A percentile compares a stretch with the other conserved stretches of the same genome.
phyloP scores from a whole-genome alignment of 805 yeast species.

The Yamadazyma nakazawae region DNA sequence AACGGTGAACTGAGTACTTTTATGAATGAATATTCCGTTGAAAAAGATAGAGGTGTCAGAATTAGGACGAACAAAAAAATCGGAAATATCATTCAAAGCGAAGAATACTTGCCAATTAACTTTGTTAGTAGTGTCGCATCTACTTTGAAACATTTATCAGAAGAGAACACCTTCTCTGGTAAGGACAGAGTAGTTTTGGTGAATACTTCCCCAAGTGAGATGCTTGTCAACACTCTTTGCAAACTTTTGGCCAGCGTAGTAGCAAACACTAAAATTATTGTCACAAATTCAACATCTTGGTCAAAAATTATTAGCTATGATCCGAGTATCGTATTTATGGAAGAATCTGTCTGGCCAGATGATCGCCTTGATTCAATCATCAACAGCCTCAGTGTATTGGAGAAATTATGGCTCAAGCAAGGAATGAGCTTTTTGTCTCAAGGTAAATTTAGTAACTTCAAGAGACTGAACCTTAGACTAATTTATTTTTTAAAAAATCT shows the following conservation, averaged over 20 bases:
- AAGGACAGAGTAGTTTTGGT: slow-evolving; percentile 24
- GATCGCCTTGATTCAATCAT: background rate
- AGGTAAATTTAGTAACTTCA: slow-evolving; percentile 41
- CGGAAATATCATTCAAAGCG: slow-evolving; percentile 12
- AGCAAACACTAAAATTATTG: slow-evolving; percentile 23
- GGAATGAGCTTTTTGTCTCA: slow-evolving; percentile 43
- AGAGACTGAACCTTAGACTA: slow-evolving; percentile 26
- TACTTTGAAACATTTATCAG: slow-evolving; percentile 45
- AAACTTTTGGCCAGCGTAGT: slow-evolving; percentile 41
- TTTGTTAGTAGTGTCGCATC: slow-evolving; percentile 54
- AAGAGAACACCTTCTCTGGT: background rate
- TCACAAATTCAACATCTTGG: slow-evolving; percentile 14
- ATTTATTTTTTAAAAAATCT: slow-evolving; percentile 37
- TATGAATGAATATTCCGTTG: slow-evolving; percentile 28
- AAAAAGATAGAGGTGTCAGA: slow-evolving; percentile 38
- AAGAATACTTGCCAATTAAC: slow-evolving; percentile 47
- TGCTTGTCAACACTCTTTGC: slow-evolving; percentile 26
- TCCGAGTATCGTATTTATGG: slow-evolving; percentile 31
- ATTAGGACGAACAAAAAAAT: slow-evolving; percentile 19
- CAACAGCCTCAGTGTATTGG: slow-evolving; percentile 6
- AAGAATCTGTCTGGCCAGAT: background rate
- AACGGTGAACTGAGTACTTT: slow-evolving; percentile 12
- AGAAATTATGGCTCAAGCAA: slow-evolving; percentile 27
- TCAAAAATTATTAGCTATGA: slow-evolving; percentile 12
- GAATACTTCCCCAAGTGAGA: slow-evolving; percentile 20